phyloP scores from a whole-genome alignment of 495 filamentous ascomycete genomes.

The Penicillium ochrochloron region DNA sequence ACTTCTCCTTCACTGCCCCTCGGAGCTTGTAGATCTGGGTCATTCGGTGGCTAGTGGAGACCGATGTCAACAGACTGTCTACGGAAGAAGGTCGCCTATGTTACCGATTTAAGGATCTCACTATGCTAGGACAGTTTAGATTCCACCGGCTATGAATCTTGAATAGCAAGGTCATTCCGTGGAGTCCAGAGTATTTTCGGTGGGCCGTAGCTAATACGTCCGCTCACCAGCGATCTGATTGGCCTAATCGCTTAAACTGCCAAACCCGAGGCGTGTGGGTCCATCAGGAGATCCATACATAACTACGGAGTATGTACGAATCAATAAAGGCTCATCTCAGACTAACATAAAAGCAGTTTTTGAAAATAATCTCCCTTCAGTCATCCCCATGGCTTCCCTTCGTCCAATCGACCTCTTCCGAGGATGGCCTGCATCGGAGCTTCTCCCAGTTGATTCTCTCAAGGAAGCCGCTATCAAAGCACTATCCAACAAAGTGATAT shows the following conservation, averaged over 20 bases:
- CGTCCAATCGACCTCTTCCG: conserved; percentile 59
- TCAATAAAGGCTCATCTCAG: background rate
- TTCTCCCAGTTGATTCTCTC: conserved; percentile 63
- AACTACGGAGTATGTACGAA: background rate
- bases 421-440: conserved; percentile 63
- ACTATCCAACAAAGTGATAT: conserved; percentile 55
- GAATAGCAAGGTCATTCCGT: background rate
- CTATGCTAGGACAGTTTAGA: too few relatives aligned
- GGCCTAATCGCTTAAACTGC: conserved; percentile 14
- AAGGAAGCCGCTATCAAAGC: conserved; percentile 52
- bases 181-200: background rate
- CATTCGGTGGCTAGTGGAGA: background rate
- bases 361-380: background rate
- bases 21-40: background rate
- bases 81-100: too few relatives aligned
- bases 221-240: conserved; percentile 4
- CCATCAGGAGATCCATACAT: conserved; percentile 3
- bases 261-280: conserved; percentile 7
- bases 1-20: background rate
- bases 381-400: conserved; percentile 6
- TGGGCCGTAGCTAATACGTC: background rate
- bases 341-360: background rate
- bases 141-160: too few relatives aligned
- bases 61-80: too few relatives aligned
- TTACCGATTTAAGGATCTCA: too few relatives aligned